Evolutionary conservation across 768 basidiomycete genomes (phyloP).

Genomic region (Tylopilus cervinicoccineus): DNA sequence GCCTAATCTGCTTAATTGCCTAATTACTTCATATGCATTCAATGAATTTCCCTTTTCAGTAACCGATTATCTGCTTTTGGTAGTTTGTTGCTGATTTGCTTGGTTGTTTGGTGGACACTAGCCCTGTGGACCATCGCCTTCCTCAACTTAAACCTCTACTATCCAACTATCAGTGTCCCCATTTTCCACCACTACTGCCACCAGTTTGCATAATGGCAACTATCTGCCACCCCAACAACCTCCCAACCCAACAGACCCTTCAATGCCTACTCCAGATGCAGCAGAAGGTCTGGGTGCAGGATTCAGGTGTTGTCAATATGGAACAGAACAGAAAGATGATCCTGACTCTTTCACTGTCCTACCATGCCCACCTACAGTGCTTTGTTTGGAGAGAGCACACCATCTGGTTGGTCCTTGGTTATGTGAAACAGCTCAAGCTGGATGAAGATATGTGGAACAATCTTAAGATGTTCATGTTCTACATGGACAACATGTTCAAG

Average conservation of each 20-base stretch:
- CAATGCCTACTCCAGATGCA: not conserved
- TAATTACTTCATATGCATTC: too few relatives aligned
- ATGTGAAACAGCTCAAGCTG: not conserved
- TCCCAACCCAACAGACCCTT: not conserved
- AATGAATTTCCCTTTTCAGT: too few relatives aligned
- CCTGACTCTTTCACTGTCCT: not conserved
- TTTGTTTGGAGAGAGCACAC: not conserved
- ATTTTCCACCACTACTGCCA: not conserved
- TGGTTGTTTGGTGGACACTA: too few relatives aligned
- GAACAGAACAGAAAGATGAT: not conserved
- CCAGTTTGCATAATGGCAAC: not conserved
- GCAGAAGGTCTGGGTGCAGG: not conserved
- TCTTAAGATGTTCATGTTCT: not conserved
- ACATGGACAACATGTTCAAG: not conserved
- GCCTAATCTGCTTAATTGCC: too few relatives aligned
- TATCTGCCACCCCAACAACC: not conserved
- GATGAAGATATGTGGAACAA: not conserved
- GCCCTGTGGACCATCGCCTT: too few relatives aligned
- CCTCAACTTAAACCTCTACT: too few relatives aligned
- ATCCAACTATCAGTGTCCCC: too few relatives aligned
- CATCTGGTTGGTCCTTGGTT: not conserved
- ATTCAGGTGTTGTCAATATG: not conserved
- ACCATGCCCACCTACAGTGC: not conserved
- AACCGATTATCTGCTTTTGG: too few relatives aligned
- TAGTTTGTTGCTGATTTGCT: too few relatives aligned